Base-by-base conservation (phyloP, 345 rosid genomes). In the Atalantia buxifolia region DNA sequence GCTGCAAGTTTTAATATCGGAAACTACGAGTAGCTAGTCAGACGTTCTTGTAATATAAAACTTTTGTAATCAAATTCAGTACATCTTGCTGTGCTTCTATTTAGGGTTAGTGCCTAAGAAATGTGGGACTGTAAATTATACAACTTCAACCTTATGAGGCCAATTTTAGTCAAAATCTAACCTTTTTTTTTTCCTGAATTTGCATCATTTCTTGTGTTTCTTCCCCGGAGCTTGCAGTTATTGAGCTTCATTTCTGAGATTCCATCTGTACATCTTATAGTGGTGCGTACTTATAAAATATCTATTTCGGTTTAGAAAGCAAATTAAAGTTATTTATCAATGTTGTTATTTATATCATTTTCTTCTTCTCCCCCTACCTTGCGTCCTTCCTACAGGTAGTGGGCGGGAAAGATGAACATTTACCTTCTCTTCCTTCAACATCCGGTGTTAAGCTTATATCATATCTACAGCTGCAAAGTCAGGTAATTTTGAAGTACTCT, bases 171-270 rank as follows among this genome's bases (percentile, higher is more conserved):
- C n/a, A 57, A 64, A 53, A 42, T 38, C 80, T 71, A 68, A 21
- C 57, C 9, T 63, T 68, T 30, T 14, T 48, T 67, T 35, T 19
- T 14, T 50, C 60, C 33, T n/a, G 38, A 55, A 72, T 38, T 19
- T 53, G 45, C 35, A 62, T 59, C 40, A 14, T 30, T 65, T 71
- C 81, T 78, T 22, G 72, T 79, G 38, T 22, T 61, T 48, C 62
- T 76, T 35, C 71, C 55, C 24, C 72, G 56, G 27, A 73, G 75
- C 70, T 81, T 76, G 86, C 94, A 93, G 98, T 79, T 95, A 75
- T 75, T 95, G 88, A 93, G 88, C 87, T 95, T 90, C 83, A 70
- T 91, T 63, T 80, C 92, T 3, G 93, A 90, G 85, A 91, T 95
- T 76, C 98, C 94, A 65, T 83, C 93, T 30, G 92, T 91, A 31